A percentile compares a stretch with the other conserved stretches of the same genome.
Evolutionary conservation across 1,284 basidiomycete genomes (phyloP).

Genomic region (Mycena sp.): DNA sequence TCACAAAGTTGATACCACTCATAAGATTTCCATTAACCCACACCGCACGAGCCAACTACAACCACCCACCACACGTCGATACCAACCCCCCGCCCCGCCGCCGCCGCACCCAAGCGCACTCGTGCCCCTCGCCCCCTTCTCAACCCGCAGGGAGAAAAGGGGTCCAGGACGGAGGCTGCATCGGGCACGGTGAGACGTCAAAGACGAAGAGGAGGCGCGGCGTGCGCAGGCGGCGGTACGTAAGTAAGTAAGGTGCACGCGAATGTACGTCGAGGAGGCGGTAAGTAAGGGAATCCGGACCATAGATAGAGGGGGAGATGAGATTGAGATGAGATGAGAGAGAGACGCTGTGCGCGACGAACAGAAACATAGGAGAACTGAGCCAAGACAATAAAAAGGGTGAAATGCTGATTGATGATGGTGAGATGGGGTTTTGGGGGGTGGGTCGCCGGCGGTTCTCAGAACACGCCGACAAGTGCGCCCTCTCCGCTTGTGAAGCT

Average conservation of each 20-base stretch:
- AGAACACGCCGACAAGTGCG: constrained; percentile 27
- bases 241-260: constrained; percentile 2
- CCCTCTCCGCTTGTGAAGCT: constrained; percentile 13
- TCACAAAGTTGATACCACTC: too few species aligned
- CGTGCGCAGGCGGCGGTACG: background rate
- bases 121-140: constrained; percentile 4
- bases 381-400: constrained; percentile 17
- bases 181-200: constrained; percentile 5
- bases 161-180: constrained; percentile 21
- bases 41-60: too few species aligned
- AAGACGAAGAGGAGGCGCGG: background rate
- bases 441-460: constrained; percentile 18
- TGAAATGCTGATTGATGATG: constrained; percentile 12
- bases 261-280: background rate
- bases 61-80: too few species aligned
- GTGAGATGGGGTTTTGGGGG: constrained; percentile 1
- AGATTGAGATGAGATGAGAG: constrained; percentile 34
- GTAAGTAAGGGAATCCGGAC: constrained; percentile 9
- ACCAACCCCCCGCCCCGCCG: too few species aligned
- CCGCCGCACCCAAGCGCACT: constrained; percentile 30
- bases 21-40: too few species aligned
- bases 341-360: constrained; percentile 13
- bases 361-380: constrained; percentile 15
- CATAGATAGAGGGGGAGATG: constrained; percentile 32
- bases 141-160: constrained; percentile 24